Evolutionary conservation across 768 basidiomycete species (phyloP).

Genomic region (Paxillus involutus): DNA sequence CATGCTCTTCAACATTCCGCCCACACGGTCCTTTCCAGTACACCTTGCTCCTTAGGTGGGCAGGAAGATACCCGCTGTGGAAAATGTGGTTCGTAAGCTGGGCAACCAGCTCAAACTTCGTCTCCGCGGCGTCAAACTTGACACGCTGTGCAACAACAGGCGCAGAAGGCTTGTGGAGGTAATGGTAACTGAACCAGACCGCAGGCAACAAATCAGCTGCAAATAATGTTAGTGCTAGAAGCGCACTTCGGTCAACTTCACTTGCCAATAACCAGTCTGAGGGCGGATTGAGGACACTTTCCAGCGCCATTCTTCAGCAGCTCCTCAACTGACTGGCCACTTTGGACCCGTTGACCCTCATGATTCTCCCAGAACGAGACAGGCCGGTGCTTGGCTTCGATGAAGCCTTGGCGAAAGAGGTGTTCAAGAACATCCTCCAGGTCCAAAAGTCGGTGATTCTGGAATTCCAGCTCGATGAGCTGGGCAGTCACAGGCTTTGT

Average conservation of each 20-base stretch:
- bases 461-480: constrained; percentile 46
- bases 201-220: constrained; percentile 40
- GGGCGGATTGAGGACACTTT: constrained; percentile 41
- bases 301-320: constrained; percentile 38
- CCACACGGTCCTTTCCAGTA: constrained; percentile 43
- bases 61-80: constrained; percentile 35
- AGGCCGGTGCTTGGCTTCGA: constrained; percentile 43
- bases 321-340: constrained; percentile 36
- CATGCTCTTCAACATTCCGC: constrained; percentile 28
- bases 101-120: constrained; percentile 40
- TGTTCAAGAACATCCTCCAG: constrained; percentile 51
- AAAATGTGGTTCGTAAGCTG: constrained; percentile 51
- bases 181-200: constrained; percentile 47
- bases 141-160: constrained; percentile 43
- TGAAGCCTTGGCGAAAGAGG: constrained; percentile 44
- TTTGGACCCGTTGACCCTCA: constrained; percentile 37
- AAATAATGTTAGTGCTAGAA: background rate
- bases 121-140: constrained; percentile 34
- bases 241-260: background rate
- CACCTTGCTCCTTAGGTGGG: constrained; percentile 37
- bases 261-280: constrained; percentile 48
- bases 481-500: constrained; percentile 43
- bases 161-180: constrained; percentile 31
- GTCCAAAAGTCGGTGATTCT: constrained; percentile 39
- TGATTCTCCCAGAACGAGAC: constrained; percentile 45